phyloP scores from a whole-genome alignment of 257 asterid species.

The Ajuga chamaepitys region DNA sequence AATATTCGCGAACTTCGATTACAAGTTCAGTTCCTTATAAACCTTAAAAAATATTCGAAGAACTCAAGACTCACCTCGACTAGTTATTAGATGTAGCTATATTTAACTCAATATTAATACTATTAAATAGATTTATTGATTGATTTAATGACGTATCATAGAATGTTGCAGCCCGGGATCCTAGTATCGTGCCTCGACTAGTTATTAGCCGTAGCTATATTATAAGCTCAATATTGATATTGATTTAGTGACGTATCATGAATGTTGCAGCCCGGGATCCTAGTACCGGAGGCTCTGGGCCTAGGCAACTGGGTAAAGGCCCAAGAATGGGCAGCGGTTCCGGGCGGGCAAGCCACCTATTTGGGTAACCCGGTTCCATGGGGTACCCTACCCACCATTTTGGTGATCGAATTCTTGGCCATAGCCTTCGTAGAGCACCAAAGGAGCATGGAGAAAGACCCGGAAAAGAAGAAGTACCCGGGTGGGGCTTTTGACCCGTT shows the following conservation, averaged over 20 bases:
- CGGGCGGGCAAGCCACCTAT: constrained; percentile 93
- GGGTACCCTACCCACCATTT: constrained; percentile 91
- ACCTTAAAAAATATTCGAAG: too few species aligned
- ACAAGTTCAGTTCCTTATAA: too few species aligned
- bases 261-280: constrained; percentile 63
- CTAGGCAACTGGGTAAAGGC: constrained; percentile 96
- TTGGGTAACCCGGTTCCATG: constrained; percentile 96
- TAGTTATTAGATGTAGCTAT: too few species aligned
- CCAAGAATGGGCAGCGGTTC: constrained; percentile 93
- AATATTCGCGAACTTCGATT: too few species aligned
- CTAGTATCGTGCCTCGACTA: too few species aligned
- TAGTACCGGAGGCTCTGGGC: constrained; percentile 86
- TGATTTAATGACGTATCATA: too few species aligned
- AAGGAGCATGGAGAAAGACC: constrained; percentile 85
- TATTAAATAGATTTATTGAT: too few species aligned
- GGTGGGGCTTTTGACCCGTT: constrained; percentile 96
- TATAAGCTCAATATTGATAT: too few species aligned
- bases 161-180: too few species aligned
- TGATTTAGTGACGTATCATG: neutral
- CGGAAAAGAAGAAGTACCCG: constrained; percentile 93
- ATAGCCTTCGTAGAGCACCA: constrained; percentile 95
- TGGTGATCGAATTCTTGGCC: constrained; percentile 74
- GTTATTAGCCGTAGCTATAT: too few species aligned
- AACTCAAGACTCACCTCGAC: too few species aligned
- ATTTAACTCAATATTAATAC: too few species aligned